phyloP scores from a whole-genome alignment of 441 rosid genomes.

The Breynia disticha region DNA sequence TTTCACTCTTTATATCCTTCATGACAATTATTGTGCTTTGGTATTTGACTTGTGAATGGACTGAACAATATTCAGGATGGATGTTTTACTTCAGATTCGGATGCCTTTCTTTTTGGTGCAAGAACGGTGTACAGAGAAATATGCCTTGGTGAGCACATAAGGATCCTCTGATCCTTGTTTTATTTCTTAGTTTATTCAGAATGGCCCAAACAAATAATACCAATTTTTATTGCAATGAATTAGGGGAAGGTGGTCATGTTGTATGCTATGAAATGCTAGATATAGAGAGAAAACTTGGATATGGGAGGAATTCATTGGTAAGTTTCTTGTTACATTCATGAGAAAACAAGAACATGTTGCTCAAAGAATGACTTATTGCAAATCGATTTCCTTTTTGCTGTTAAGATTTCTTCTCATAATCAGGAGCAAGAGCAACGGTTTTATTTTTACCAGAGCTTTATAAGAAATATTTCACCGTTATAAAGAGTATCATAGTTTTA shows the following conservation, averaged over 20 bases:
- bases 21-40: slow-evolving; percentile 35
- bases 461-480: no score
- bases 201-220: slow-evolving; percentile 7
- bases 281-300: slow-evolving; percentile 70
- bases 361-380: slow-evolving; percentile 1
- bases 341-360: slow-evolving; percentile 9
- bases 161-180: background rate
- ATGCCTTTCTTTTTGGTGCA: slow-evolving; percentile 88
- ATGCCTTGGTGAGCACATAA: slow-evolving; percentile 10
- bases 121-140: slow-evolving; percentile 87
- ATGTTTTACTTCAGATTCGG: slow-evolving; percentile 89
- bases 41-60: slow-evolving; percentile 10
- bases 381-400: background rate
- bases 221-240: slow-evolving; percentile 21
- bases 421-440: no score
- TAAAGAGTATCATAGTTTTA: no score
- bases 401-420: no score
- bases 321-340: slow-evolving; percentile 15
- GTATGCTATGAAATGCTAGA: slow-evolving; percentile 89
- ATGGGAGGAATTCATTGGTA: slow-evolving; percentile 89
- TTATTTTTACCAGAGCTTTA: no score
- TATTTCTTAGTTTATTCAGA: background rate
- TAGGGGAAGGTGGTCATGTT: slow-evolving; percentile 81
- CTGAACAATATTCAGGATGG: slow-evolving; percentile 47
- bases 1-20: slow-evolving; percentile 5